Evolutionary conservation across 2,329 filamentous ascomycete genomes (phyloP).

Genomic region (Sodiomyces alkalinus): DNA sequence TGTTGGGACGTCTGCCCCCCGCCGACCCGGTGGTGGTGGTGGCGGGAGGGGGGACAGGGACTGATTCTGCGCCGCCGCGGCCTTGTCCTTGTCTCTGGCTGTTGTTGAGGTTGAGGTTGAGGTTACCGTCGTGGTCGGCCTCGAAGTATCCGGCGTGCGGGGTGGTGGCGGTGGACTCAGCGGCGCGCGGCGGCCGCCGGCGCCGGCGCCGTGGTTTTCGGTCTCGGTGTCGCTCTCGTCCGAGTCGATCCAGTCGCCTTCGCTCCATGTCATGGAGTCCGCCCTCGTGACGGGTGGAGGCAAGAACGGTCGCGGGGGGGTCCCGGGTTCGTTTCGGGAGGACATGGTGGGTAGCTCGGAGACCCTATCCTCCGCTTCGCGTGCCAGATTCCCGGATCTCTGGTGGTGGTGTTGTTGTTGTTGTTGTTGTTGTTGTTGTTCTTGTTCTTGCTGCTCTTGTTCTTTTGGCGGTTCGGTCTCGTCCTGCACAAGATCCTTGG

Average conservation of each 20-base stretch:
- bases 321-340: no score
- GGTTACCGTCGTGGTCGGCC: slow-evolving; percentile 3
- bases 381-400: slow-evolving; percentile 17
- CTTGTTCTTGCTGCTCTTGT: slow-evolving; percentile 3
- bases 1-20: no score
- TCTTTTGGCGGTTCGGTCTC: not conserved
- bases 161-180: no score
- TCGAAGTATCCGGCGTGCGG: no score
- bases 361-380: slow-evolving; percentile 29
- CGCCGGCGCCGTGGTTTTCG: slow-evolving; percentile 4
- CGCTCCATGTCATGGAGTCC: slow-evolving; percentile 51
- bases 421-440: no score
- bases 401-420: no score
- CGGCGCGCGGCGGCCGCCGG: slow-evolving; percentile 2
- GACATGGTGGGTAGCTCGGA: slow-evolving; percentile 24
- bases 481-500: no score
- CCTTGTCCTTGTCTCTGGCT: slow-evolving; percentile 11
- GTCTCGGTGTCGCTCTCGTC: slow-evolving; percentile 24
- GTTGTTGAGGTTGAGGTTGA: no score
- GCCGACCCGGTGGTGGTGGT: no score
- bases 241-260: slow-evolving; percentile 46
- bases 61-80: no score
- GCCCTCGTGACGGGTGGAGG: slow-evolving; percentile 6
- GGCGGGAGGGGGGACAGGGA: no score
- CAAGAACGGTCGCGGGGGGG: not conserved